Evolutionary conservation across 306 rosid species (phyloP).

Genomic region (Lupinus albus): DNA sequence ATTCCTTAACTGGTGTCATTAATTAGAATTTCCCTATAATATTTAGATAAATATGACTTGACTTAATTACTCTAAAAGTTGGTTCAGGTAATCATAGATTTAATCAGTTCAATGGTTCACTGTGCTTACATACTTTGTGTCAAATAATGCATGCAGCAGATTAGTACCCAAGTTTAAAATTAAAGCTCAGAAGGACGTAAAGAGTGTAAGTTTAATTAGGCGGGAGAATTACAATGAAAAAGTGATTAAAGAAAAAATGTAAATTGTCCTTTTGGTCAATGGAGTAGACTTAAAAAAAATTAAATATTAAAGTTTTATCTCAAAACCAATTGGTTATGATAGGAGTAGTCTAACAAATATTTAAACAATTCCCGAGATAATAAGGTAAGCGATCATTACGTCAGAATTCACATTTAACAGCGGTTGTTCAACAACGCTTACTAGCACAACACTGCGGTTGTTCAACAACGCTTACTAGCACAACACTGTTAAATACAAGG

Average conservation of each 20-base stretch:
- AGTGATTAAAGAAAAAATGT: background rate
- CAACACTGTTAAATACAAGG: too few relatives aligned
- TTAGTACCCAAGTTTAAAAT: constrained; percentile 6
- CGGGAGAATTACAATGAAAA: constrained; percentile 2
- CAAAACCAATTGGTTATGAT: too few relatives aligned
- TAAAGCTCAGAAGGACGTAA: constrained; percentile 2
- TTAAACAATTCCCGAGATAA: too few relatives aligned
- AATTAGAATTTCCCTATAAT: too few relatives aligned
- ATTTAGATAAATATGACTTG: background rate
- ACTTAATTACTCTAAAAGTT: background rate
- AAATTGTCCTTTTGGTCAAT: background rate
- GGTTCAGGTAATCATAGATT: background rate
- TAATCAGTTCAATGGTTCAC: background rate
- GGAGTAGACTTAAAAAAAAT: background rate
- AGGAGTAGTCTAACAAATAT: too few relatives aligned
- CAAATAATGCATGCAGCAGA: background rate
- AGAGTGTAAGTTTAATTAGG: background rate
- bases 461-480: too few relatives aligned
- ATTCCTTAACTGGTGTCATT: too few relatives aligned
- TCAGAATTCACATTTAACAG: too few relatives aligned
- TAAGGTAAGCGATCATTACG: too few relatives aligned
- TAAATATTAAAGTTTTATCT: too few relatives aligned
- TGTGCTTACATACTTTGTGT: background rate
- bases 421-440: too few relatives aligned
- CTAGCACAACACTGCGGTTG: too few relatives aligned